Conservation (phyloP, 1,284 basidiomycete genomes). For the Cutaneotrichosporon sp. region DNA sequence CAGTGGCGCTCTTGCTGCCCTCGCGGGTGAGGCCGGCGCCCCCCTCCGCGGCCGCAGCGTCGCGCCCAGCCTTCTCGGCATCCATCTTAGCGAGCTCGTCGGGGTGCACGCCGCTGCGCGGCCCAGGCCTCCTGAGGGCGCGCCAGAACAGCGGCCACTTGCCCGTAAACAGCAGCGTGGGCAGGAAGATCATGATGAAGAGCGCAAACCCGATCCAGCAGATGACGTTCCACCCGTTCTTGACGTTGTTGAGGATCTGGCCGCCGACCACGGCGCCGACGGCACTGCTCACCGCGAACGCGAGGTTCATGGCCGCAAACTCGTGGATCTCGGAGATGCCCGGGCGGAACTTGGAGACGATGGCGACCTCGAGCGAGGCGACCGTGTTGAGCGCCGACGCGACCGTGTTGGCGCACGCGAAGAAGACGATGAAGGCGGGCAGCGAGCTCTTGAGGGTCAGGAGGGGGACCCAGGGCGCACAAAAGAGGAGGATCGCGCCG, state of each 20-base stretch:
- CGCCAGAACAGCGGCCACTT: constrained; percentile 17
- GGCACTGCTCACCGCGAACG: constrained; percentile 37
- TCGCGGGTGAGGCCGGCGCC: neutral
- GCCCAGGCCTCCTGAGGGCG: neutral
- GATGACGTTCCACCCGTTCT: constrained; percentile 42
- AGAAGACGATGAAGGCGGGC: constrained; percentile 63
- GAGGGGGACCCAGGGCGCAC: constrained; percentile 68
- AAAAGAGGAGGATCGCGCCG: constrained; percentile 58
- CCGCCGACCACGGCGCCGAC: constrained; percentile 46
- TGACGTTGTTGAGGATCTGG: constrained; percentile 45
- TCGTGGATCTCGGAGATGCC: constrained; percentile 49
- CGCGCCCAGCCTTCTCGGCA: neutral
- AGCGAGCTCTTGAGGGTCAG: constrained; percentile 61
- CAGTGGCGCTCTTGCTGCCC: neutral
- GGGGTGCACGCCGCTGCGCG: neutral
- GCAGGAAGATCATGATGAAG: constrained; percentile 12
- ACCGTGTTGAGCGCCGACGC: constrained; percentile 21
- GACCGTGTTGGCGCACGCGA: constrained; percentile 58
- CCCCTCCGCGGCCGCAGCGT: neutral
- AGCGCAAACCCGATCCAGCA: constrained; percentile 36
- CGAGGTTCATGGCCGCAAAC: constrained; percentile 49
- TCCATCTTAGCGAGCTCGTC: constrained; percentile 5
- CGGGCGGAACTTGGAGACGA: constrained; percentile 12
- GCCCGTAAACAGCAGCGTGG: constrained; percentile 20
- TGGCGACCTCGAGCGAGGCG: constrained; percentile 24